Evolutionary conservation across 2,329 filamentous ascomycete species (phyloP).

Genomic region (Fusarium sp.): DNA sequence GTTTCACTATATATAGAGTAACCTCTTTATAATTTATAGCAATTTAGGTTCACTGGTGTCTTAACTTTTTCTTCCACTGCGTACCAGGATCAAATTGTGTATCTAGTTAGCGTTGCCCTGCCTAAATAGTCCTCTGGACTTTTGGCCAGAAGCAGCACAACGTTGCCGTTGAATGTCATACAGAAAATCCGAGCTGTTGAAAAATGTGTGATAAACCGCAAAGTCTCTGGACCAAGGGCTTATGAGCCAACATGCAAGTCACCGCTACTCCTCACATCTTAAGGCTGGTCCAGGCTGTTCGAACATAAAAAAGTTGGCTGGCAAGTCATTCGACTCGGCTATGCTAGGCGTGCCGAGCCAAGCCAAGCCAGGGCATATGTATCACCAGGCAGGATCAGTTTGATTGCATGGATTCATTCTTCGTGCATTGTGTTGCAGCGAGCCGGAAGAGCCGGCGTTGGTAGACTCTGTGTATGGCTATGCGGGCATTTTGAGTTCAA

Average conservation of each 20-base stretch:
- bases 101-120: too few species aligned
- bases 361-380: slow-evolving; percentile 5
- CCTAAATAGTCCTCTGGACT: too few species aligned
- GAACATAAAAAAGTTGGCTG: slow-evolving; percentile 6
- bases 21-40: too few species aligned
- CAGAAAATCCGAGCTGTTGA: too few species aligned
- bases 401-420: slow-evolving; percentile 11
- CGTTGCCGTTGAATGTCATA: neutral
- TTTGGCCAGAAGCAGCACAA: neutral
- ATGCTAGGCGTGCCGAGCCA: neutral
- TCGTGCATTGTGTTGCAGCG: slow-evolving; percentile 18
- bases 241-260: slow-evolving; percentile 4
- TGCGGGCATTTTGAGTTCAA: slow-evolving; percentile 38
- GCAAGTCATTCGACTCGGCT: neutral
- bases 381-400: slow-evolving; percentile 15
- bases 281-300: slow-evolving; percentile 7
- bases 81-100: too few species aligned
- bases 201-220: neutral
- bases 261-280: slow-evolving; percentile 6
- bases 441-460: slow-evolving; percentile 31
- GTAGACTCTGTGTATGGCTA: slow-evolving; percentile 11
- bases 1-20: too few species aligned
- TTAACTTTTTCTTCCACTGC: too few species aligned
- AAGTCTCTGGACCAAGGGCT: neutral
- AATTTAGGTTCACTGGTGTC: too few species aligned